A percentile compares a stretch with the other conserved stretches of the same genome.
phyloP scores from a whole-genome alignment of 495 filamentous ascomycete genomes.

The Xylaria grammica region DNA sequence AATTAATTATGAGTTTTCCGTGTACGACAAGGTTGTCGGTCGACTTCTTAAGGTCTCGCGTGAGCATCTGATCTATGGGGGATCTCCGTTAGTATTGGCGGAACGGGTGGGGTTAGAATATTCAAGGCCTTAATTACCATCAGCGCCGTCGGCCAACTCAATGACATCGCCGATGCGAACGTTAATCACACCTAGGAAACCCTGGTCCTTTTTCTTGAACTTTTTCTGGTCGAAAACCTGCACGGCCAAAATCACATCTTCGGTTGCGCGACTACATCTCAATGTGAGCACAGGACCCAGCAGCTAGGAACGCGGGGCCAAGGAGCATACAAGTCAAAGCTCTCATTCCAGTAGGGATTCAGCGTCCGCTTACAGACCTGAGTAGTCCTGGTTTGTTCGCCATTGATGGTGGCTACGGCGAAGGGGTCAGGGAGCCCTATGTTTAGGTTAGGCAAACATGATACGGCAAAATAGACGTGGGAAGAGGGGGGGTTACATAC shows the following conservation, averaged over 20 bases:
- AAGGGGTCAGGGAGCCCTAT: slow-evolving; percentile 97
- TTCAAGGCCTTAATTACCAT: slow-evolving; percentile 76
- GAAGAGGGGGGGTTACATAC: slow-evolving; percentile 57
- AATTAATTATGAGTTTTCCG: slow-evolving; percentile 93
- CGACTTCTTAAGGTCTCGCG: slow-evolving; percentile 96
- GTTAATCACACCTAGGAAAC: slow-evolving; percentile 97
- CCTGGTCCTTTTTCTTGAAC: slow-evolving; percentile 99
- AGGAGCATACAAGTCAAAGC: slow-evolving; percentile 84
- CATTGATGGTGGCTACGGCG: slow-evolving; percentile 93
- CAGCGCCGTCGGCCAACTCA: slow-evolving; percentile 84
- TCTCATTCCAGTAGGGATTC: slow-evolving; percentile 99
- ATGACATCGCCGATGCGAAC: slow-evolving; percentile 92
- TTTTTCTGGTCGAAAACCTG: slow-evolving; percentile 99
- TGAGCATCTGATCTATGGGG: slow-evolving; percentile 81
- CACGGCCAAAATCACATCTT: slow-evolving; percentile 94
- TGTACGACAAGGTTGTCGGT: slow-evolving; percentile 98
- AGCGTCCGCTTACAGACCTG: slow-evolving; percentile 94
- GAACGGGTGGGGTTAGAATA: background rate
- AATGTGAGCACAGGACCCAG: slow-evolving; percentile 16
- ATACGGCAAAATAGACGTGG: background rate
- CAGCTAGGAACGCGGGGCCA: slow-evolving; percentile 17
- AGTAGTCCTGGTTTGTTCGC: slow-evolving; percentile 96
- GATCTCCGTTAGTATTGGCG: slow-evolving; percentile 26
- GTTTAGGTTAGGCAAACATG: slow-evolving; percentile 29
- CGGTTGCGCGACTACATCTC: slow-evolving; percentile 72